Evolutionary conservation across 768 basidiomycete genomes (phyloP), one percentile per base, ranked within the genome.

Genomic region (Tylopilus subfusipes): DNA sequence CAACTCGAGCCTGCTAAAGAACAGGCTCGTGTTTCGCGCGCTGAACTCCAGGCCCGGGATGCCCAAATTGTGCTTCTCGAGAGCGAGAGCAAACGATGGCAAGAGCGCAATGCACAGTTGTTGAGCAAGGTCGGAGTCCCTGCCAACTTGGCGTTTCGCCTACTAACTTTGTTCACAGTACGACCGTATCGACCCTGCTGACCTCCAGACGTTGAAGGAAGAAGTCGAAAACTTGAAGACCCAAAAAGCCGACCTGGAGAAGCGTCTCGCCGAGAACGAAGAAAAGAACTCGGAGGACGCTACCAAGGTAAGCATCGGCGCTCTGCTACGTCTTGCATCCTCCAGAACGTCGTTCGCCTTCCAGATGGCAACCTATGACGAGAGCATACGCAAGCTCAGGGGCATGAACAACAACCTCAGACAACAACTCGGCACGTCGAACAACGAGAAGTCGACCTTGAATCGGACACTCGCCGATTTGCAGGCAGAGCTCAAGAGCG

Each of bases 161-260:
- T 22, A 29, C 62, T 22, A 48, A 54, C 34, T 29, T 25, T 0
- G 21, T 55, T 4, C 56, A 24, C 36, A 91, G 88, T 93, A 93
- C 64, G 90, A 94, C 61, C 88, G 92, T 42, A 86, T 90, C 60
- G 92, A 93, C 66, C 91, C 92, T 18, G 83, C 86, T 3, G 92
- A 94, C 63, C 75, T 93, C 34, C 88, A 92, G 63, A 77, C 80
- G 8, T 76, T 94, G 50, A 89, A 85, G 68, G 86, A 88, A 22
- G 85, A 92, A 64, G 79, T 88, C 10, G 79, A 81, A 50, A 68
- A 60, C 16, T 57, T 88, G 50, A 82, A 82, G 59, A 52, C 71
- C 1, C 68, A 80, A 59, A 75, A 73, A 27, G 67, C 71, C 7
- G 74, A 75, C 16, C 42, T 58, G 29, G 67, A 73, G 48, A 72